Evolutionary conservation across 306 rosid species (phyloP), one percentile per base, ranked within the genome.

Genomic region (Acacia melanoxylon): DNA sequence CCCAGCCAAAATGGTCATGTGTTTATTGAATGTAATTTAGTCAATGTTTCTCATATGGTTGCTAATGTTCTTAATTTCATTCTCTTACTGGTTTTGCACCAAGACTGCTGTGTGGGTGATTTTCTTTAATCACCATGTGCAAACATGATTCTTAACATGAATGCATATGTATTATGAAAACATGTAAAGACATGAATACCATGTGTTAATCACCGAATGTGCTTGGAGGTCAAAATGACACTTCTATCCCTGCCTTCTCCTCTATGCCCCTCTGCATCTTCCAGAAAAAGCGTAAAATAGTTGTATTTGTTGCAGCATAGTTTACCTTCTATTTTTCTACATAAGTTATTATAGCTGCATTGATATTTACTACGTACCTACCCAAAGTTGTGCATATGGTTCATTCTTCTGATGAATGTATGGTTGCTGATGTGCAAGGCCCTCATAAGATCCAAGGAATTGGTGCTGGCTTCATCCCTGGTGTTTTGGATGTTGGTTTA

Each of bases 381-480:
- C 44, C 33, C 42, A 14, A 10, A 75, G 4, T 2, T 17, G 63
- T 45, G 41, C n/a, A 24, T 62, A 54, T n/a, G 41, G 37, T 80
- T n/a, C 65, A 45, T 80, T 81, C 41, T 74, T 59, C 76, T 86
- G 70, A 90, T 79, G 29, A 80, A 79, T 75, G 77, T 62, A 42
- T 69, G 20, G 12, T 79, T 83, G 27, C 85, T 44, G 22, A 40
- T 87, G 80, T 79, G 59, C 41, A 85, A 95, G 98, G 98, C 33
- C 97, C 98, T 16, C 97, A 95, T 87, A 95, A 95, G 90, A 95
- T 95, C 90, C 97, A 95, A 90, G 98, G 98, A 85, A 88, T 95
- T 82, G 98, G 97, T 48, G 98, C 98, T 68, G 98, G 98, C 82
- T 93, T 95, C 90, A 89, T 95, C 84, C 98, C 98, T 78, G 98